Evolutionary conservation across 352 stramenopile species (phyloP).

Genomic region (Blastocystis sp.): DNA sequence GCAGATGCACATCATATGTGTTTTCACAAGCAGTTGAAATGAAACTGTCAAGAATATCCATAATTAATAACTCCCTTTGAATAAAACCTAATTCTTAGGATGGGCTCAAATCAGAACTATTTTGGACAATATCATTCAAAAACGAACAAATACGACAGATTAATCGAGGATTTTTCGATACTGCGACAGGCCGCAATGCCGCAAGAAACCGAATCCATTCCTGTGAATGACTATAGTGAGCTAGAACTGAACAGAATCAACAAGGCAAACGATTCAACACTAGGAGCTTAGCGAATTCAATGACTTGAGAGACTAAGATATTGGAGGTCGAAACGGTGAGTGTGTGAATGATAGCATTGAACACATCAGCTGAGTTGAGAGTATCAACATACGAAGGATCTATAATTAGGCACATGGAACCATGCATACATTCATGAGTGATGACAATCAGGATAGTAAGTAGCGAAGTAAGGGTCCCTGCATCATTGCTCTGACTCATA

Average conservation of each 20-base stretch:
- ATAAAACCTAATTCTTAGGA: neutral
- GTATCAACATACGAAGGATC: neutral
- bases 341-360: neutral
- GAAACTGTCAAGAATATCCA: neutral
- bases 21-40: neutral
- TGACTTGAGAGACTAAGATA: neutral
- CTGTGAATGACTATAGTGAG: neutral
- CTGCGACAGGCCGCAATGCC: neutral
- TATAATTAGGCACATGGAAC: no score
- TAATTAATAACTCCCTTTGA: constrained; percentile 7
- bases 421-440: no score
- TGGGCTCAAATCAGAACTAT: neutral
- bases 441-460: no score
- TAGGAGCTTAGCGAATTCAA: neutral
- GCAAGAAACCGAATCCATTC: neutral
- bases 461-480: no score
- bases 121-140: neutral
- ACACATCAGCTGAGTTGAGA: neutral
- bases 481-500: no score
- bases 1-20: neutral
- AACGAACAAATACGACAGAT: neutral
- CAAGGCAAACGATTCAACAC: neutral
- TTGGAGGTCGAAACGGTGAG: neutral
- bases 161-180: neutral
- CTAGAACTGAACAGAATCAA: neutral